A percentile compares a stretch with the other conserved stretches of the same genome.
Evolutionary conservation across 345 rosid species (phyloP).

Genomic region (Raphanus raphanistrum): DNA sequence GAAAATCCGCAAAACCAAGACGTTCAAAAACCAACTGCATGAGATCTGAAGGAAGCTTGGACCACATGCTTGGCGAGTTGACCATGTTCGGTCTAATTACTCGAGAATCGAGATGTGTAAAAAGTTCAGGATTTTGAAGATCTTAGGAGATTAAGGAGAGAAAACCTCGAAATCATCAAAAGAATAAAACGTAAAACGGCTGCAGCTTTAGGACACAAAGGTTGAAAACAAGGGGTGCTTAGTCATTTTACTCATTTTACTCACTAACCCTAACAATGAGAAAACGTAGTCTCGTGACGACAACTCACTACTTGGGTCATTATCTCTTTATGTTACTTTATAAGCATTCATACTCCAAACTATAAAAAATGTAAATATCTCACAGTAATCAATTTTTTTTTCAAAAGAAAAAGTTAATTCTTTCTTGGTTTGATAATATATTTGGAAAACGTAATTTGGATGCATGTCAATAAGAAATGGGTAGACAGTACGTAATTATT

Average conservation of each 20-base stretch:
- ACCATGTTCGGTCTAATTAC: too few relatives aligned
- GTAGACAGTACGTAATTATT: neutral
- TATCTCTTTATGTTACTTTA: neutral
- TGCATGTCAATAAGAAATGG: neutral
- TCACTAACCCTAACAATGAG: too few relatives aligned
- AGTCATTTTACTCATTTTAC: too few relatives aligned
- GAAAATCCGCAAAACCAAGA: slow-evolving; percentile 22
- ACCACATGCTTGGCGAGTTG: slow-evolving; percentile 17
- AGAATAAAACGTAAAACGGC: too few relatives aligned
- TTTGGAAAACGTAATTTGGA: neutral
- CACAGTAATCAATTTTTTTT: neutral
- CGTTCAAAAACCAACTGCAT: neutral
- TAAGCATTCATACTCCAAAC: neutral
- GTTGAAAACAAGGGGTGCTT: too few relatives aligned
- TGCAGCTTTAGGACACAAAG: too few relatives aligned
- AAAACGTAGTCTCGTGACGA: too few relatives aligned
- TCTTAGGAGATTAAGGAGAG: too few relatives aligned
- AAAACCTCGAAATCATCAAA: too few relatives aligned
- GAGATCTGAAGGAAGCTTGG: slow-evolving; percentile 1
- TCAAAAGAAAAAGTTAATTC: neutral
- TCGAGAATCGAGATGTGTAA: too few relatives aligned
- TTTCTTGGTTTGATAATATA: neutral
- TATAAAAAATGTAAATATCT: neutral
- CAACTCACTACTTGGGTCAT: neutral
- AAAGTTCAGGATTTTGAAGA: too few relatives aligned